A percentile compares a stretch with the other conserved stretches of the same genome.
These are phyloP conservation scores for Talaromyces sp. DNA, from an alignment of 2,329 filamentous ascomycete species.

Conservation along the genomic window DNA sequence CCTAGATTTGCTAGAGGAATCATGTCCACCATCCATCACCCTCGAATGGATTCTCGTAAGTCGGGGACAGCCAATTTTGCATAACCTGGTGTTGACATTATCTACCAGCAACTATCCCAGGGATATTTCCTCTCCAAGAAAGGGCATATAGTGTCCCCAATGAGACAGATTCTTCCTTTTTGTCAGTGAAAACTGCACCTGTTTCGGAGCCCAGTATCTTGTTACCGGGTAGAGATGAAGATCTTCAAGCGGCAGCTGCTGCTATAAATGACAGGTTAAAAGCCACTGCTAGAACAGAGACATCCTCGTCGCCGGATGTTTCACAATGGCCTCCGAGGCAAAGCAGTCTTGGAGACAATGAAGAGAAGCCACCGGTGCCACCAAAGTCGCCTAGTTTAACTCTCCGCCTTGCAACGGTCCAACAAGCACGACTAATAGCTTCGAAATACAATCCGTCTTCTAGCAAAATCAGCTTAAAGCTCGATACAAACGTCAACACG, in stretches of 20 bases:
- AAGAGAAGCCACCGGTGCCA: constrained; percentile 20
- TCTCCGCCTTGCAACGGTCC: constrained; percentile 10
- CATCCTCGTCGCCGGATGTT: not conserved
- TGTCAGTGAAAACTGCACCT: constrained; percentile 9
- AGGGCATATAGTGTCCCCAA: constrained; percentile 23
- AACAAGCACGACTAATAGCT: not conserved
- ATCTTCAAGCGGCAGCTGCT: not conserved
- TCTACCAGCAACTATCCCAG: constrained; percentile 25
- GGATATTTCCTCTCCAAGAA: constrained; percentile 21
- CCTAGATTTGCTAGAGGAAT: constrained; percentile 15
- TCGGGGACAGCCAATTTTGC: not conserved
- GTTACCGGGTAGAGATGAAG: constrained; percentile 4
- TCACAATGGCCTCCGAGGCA: not conserved
- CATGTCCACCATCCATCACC: constrained; percentile 17
- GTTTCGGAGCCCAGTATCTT: constrained; percentile 13
- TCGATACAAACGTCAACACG: not conserved
- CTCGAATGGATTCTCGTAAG: constrained; percentile 24
- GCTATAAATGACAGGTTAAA: not conserved
- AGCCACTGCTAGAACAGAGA: not conserved
- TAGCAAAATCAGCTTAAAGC: not conserved
- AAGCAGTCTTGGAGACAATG: not conserved
- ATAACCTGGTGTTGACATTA: not conserved
- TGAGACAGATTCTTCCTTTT: constrained; percentile 10
- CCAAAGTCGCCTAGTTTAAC: constrained; percentile 23
- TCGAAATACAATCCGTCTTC: constrained; percentile 5